phyloP scores from a whole-genome alignment of 495 filamentous ascomycete genomes.

The Podospora didyma region DNA sequence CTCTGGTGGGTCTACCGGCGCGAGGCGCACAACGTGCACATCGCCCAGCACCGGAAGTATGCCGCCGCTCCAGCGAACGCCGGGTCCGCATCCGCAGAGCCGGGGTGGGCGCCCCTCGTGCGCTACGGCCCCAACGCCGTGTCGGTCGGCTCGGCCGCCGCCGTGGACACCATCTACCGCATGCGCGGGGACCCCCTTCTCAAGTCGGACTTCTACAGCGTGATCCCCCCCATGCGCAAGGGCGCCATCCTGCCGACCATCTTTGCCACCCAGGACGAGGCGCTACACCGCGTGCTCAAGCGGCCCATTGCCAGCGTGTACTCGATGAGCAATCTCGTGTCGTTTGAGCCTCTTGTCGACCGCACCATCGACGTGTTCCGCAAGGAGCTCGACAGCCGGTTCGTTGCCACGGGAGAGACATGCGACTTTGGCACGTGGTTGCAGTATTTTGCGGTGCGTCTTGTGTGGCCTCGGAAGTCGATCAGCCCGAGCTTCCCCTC shows the following conservation, averaged over 20 bases:
- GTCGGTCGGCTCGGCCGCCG: conserved; percentile 27
- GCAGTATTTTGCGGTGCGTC: conserved; percentile 57
- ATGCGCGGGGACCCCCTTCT: conserved; percentile 13
- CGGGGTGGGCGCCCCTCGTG: too few species aligned
- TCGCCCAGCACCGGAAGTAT: conserved; percentile 28
- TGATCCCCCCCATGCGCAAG: conserved; percentile 21
- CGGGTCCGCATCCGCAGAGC: too few species aligned
- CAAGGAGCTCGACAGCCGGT: conserved; percentile 28
- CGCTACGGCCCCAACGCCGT: conserved; percentile 34
- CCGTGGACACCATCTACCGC: conserved; percentile 23
- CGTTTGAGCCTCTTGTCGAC: conserved; percentile 54
- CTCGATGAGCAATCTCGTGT: conserved; percentile 50
- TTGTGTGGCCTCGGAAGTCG: too few species aligned
- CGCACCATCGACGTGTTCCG: conserved; percentile 45
- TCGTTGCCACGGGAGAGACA: conserved; percentile 19
- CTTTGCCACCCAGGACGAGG: conserved; percentile 25
- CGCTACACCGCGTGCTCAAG: conserved; percentile 22
- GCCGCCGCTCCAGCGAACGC: too few species aligned
- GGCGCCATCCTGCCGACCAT: conserved; percentile 14
- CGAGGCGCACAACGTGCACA: conserved; percentile 14
- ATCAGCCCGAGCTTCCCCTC: too few species aligned
- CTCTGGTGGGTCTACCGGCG: conserved; percentile 9
- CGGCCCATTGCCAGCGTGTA: conserved; percentile 43
- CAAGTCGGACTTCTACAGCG: conserved; percentile 33
- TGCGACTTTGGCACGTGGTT: conserved; percentile 52